Evolutionary conservation across 2,329 filamentous ascomycete genomes (phyloP).

Genomic region (Exophiala bonariae): DNA sequence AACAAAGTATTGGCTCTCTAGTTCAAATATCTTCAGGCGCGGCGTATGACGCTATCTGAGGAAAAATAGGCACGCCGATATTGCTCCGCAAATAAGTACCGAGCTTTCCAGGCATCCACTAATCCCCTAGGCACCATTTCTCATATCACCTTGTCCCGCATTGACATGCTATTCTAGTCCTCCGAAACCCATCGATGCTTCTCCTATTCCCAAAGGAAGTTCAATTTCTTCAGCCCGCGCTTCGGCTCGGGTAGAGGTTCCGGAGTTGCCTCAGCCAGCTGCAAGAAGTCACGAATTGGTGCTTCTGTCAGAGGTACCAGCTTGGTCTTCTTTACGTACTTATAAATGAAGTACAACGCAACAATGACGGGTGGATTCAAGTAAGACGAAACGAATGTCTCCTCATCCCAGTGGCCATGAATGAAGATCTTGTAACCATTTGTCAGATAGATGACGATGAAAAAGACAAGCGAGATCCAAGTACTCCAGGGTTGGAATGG

Average conservation of each 20-base stretch:
- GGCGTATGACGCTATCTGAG: too few relatives aligned
- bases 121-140: background rate
- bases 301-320: constrained; percentile 39
- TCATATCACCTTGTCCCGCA: too few relatives aligned
- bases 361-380: constrained; percentile 61
- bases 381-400: constrained; percentile 54
- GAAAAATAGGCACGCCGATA: too few relatives aligned
- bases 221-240: constrained; percentile 25
- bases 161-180: too few relatives aligned
- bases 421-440: constrained; percentile 6
- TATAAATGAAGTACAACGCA: constrained; percentile 51
- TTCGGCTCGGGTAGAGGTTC: constrained; percentile 30
- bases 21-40: too few relatives aligned
- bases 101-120: too few relatives aligned
- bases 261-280: constrained; percentile 30
- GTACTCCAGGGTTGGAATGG: constrained; percentile 57
- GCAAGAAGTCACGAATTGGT: constrained; percentile 37
- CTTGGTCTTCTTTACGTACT: constrained; percentile 42
- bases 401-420: constrained; percentile 2
- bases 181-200: background rate
- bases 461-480: constrained; percentile 1
- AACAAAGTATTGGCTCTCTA: too few relatives aligned
- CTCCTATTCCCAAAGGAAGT: constrained; percentile 30
- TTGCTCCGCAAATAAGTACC: too few relatives aligned
- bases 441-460: background rate